These are phyloP conservation scores for Aspergillus ruber DNA, from an alignment of 2,329 filamentous ascomycete genomes.

Conservation along the genomic window DNA sequence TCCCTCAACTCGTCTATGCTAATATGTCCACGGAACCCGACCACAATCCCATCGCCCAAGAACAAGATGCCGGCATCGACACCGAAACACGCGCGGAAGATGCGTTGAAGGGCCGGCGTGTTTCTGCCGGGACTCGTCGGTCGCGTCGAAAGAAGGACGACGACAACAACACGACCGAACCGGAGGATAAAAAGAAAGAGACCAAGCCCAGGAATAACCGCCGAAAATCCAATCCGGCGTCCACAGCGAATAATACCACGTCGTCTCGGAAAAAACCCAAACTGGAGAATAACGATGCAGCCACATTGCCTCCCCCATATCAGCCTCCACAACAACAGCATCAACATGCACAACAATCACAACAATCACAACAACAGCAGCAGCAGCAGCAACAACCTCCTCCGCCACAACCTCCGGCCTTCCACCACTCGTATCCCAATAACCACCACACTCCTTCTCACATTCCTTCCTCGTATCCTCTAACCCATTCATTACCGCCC, in stretches of 20 bases:
- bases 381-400: constrained; percentile 15
- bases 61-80: constrained; percentile 19
- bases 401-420: constrained; percentile 9
- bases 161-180: constrained; percentile 19
- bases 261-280: constrained; percentile 45
- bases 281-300: constrained; percentile 25
- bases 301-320: constrained; percentile 5
- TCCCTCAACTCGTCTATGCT: constrained; percentile 10
- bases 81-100: constrained; percentile 2
- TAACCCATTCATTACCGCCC: constrained; percentile 15
- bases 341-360: constrained; percentile 4
- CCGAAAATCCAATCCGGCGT: neutral
- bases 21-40: constrained; percentile 26
- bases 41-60: constrained; percentile 10
- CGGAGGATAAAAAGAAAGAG: constrained; percentile 20
- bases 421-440: constrained; percentile 16
- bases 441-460: neutral
- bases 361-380: constrained; percentile 7
- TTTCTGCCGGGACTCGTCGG: constrained; percentile 22
- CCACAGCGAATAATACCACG: constrained; percentile 7
- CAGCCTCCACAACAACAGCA: constrained; percentile 7
- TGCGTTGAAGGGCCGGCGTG: constrained; percentile 16
- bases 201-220: constrained; percentile 15
- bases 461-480: constrained; percentile 22
- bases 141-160: constrained; percentile 40